These are phyloP conservation scores for Fusarium drepaniforme DNA, from an alignment of 2,329 filamentous ascomycete species.

Conservation along the genomic window DNA sequence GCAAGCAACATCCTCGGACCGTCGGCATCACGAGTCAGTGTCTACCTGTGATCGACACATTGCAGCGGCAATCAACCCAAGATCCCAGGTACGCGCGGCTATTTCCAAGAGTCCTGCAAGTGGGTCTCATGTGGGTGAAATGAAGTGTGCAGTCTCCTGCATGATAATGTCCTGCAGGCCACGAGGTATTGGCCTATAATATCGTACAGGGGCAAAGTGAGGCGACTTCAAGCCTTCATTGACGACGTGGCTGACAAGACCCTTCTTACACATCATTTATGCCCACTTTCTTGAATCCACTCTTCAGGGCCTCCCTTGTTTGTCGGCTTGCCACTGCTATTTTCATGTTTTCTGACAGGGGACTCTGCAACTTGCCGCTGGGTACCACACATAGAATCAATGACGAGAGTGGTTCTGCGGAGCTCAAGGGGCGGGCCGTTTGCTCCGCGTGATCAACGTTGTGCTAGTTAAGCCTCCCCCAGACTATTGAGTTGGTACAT, in stretches of 20 bases:
- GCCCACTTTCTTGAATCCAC: background rate
- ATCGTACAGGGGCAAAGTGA: background rate
- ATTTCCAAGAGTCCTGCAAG: background rate
- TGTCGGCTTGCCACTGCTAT: background rate
- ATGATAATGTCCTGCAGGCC: background rate
- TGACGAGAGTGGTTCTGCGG: background rate
- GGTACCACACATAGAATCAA: background rate
- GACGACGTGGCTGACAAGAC: conserved; percentile 29
- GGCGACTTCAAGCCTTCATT: background rate
- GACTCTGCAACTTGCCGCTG: background rate
- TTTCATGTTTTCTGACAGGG: background rate
- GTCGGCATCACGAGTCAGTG: conserved; percentile 14
- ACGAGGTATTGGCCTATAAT: background rate
- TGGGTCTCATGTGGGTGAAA: conserved; percentile 1
- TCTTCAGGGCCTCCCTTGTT: background rate
- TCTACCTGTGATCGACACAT: conserved; percentile 10
- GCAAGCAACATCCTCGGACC: background rate
- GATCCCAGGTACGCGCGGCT: conserved; percentile 9
- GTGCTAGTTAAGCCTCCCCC: background rate
- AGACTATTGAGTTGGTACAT: background rate
- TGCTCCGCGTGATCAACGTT: background rate
- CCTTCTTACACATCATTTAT: background rate
- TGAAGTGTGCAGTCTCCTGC: background rate
- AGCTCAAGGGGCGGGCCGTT: background rate
- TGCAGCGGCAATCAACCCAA: background rate